These are phyloP conservation scores for Alternaria solani DNA, from an alignment of 2,329 filamentous ascomycete genomes.

Conservation along the genomic window DNA sequence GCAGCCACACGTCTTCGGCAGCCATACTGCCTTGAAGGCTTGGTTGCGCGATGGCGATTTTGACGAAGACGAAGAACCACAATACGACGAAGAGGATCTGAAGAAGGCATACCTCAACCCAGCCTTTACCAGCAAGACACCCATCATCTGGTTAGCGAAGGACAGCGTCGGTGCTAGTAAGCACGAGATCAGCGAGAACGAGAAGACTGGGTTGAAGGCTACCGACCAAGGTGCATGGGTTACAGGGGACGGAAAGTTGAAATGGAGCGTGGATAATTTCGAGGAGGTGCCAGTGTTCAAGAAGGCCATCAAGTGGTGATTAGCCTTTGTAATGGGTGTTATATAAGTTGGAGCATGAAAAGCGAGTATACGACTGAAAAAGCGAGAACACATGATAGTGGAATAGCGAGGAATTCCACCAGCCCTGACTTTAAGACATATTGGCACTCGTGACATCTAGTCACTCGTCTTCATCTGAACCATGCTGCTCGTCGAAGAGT, in stretches of 20 bases:
- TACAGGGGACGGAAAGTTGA: constrained; percentile 38
- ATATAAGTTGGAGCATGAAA: not conserved
- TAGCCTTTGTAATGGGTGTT: not conserved
- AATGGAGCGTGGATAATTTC: constrained; percentile 45
- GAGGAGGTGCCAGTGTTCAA: constrained; percentile 46
- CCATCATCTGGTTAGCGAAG: constrained; percentile 45
- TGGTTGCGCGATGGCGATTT: constrained; percentile 46
- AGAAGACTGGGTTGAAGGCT: constrained; percentile 35
- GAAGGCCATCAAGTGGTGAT: constrained; percentile 40
- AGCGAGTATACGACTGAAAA: not conserved
- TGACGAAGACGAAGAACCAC: constrained; percentile 41
- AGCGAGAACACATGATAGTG: not conserved
- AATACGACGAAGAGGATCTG: constrained; percentile 45
- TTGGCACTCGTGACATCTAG: not conserved
- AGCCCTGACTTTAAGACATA: not conserved
- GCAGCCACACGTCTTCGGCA: constrained; percentile 47
- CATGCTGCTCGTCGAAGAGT: constrained; percentile 22
- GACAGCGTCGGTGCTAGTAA: constrained; percentile 46
- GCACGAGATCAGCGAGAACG: constrained; percentile 42
- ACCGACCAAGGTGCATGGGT: constrained; percentile 49
- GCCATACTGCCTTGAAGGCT: constrained; percentile 43
- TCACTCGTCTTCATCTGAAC: not conserved
- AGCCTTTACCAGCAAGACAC: constrained; percentile 44
- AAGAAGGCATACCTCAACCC: constrained; percentile 49
- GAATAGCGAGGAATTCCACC: not conserved